A percentile compares a stretch with the other conserved stretches of the same genome.
Conservation (phyloP, 495 filamentous ascomycete species). For the Podospora pseudoanserina region DNA sequence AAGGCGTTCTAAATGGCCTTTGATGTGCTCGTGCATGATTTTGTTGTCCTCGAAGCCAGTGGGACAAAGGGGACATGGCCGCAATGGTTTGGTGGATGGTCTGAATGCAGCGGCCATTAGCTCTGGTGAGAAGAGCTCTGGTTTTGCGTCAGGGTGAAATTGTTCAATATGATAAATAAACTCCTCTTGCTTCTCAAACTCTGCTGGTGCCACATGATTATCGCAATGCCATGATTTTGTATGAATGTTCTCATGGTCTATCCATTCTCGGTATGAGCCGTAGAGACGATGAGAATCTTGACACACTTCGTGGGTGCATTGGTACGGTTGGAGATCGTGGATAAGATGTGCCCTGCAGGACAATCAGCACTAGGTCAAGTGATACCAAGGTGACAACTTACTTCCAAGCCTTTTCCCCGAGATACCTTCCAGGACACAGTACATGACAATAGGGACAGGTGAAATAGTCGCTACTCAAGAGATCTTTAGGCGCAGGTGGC, state of each 20-base stretch:
- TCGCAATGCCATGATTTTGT: neutral
- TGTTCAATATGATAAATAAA: neutral
- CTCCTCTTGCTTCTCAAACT: neutral
- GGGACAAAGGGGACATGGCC: neutral
- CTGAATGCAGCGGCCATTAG: conserved; percentile 1
- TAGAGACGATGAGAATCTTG: conserved; percentile 25
- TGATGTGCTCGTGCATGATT: neutral
- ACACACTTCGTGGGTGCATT: conserved; percentile 31
- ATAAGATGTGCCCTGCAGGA: conserved; percentile 27
- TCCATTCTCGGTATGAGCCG: conserved; percentile 30
- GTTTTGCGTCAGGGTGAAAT: neutral
- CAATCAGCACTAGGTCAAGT: neutral
- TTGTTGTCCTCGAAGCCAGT: neutral
- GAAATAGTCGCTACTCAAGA: conserved; percentile 11
- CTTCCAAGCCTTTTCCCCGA: neutral
- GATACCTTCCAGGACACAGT: conserved; percentile 21
- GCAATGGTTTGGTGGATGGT: neutral
- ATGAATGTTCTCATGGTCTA: conserved; percentile 28
- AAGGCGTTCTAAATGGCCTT: neutral
- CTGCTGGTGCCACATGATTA: neutral
- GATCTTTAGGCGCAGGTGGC: conserved; percentile 11
- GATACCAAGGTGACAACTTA: neutral
- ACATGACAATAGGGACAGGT: conserved; percentile 26
- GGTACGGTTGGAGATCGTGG: conserved; percentile 32
- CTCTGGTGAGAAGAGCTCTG: neutral